Percentiles rank a stretch among this genome's conserved stretches.
These are phyloP conservation scores for Suillus sp. DNA, from an alignment of 768 basidiomycete species.

Conservation along the genomic window DNA sequence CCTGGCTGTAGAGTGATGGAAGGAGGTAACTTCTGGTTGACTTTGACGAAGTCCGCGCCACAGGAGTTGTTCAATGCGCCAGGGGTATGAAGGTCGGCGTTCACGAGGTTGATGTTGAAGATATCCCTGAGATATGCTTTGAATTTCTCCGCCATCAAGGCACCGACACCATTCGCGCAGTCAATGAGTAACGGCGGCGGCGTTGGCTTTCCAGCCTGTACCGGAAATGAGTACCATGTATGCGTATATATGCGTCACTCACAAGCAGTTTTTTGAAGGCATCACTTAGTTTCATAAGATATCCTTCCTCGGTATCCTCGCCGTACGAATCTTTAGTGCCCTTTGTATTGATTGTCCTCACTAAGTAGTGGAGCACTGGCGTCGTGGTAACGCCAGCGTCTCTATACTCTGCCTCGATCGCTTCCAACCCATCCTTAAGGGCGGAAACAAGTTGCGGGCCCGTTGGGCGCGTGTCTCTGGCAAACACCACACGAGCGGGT, in stretches of 20 bases:
- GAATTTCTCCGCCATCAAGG: constrained; percentile 66
- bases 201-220: constrained; percentile 59
- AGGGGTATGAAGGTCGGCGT: constrained; percentile 61
- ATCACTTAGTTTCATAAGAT: constrained; percentile 75
- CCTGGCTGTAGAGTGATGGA: constrained; percentile 69
- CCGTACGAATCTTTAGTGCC: constrained; percentile 80
- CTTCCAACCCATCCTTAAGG: constrained; percentile 80
- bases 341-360: constrained; percentile 85
- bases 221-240: constrained; percentile 8
- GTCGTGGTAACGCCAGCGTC: constrained; percentile 90
- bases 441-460: constrained; percentile 75
- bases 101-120: constrained; percentile 68
- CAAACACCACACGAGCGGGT: constrained; percentile 86
- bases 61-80: constrained; percentile 85
- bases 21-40: constrained; percentile 83
- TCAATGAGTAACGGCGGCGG: constrained; percentile 76
- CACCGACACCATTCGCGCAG: constrained; percentile 98
- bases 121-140: constrained; percentile 57
- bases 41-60: constrained; percentile 98
- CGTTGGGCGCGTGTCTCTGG: constrained; percentile 90
- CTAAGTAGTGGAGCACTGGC: constrained; percentile 94
- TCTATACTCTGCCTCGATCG: constrained; percentile 65
- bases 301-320: constrained; percentile 78
- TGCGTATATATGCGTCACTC: constrained; percentile 34
- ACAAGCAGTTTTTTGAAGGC: constrained; percentile 91